phyloP scores from a whole-genome alignment of 768 basidiomycete species.

The Boletus tomentosulus region DNA sequence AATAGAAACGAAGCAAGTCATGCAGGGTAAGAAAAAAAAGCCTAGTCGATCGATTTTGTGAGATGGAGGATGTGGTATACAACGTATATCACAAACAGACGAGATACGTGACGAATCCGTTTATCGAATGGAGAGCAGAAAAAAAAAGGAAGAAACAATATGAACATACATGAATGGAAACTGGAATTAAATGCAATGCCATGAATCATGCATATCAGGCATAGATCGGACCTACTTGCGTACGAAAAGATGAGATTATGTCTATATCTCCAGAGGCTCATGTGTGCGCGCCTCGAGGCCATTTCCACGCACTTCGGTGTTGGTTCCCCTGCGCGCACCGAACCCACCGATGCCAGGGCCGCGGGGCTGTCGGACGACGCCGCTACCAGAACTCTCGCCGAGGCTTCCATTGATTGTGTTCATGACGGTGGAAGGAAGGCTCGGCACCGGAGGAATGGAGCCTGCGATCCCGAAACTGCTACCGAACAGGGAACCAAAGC shows the following conservation, averaged over 20 bases:
- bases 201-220: constrained; percentile 23
- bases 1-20: constrained; percentile 1
- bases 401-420: constrained; percentile 42
- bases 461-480: constrained; percentile 30
- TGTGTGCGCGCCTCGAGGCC: constrained; percentile 82
- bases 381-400: constrained; percentile 33
- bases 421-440: constrained; percentile 56
- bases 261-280: constrained; percentile 81
- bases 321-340: constrained; percentile 45
- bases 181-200: constrained; percentile 20
- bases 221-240: constrained; percentile 22
- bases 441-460: constrained; percentile 73
- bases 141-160: constrained; percentile 6
- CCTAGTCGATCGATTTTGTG: constrained; percentile 14
- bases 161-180: constrained; percentile 12
- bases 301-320: constrained; percentile 44
- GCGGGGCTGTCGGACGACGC: constrained; percentile 81
- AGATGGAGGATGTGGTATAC: constrained; percentile 26
- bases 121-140: constrained; percentile 15
- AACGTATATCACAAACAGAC: constrained; percentile 15
- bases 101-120: constrained; percentile 5
- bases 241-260: not conserved
- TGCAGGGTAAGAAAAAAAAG: not conserved
- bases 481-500: constrained; percentile 69
- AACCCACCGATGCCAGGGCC: constrained; percentile 81